Conservation (phyloP, 352 stramenopile genomes). For the Phytophthora nicotianae region DNA sequence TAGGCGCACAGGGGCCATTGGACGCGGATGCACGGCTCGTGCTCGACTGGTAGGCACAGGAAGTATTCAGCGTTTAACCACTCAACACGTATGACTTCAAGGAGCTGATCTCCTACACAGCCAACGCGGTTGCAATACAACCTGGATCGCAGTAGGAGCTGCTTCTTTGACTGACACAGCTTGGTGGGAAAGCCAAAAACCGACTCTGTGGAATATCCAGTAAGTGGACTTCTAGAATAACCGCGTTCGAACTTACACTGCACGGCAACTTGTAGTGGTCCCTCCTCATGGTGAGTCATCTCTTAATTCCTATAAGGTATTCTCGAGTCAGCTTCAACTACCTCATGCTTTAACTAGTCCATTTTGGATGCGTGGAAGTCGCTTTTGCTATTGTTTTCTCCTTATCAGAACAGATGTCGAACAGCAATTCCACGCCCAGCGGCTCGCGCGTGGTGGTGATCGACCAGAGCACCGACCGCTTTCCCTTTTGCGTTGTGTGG, state of each 20-base stretch:
- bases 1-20: conserved; percentile 14
- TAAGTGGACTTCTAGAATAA: no score
- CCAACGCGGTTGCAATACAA: background rate
- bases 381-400: background rate
- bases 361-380: no score
- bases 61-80: background rate
- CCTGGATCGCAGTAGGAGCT: background rate
- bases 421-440: no score
- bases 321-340: no score
- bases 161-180: background rate
- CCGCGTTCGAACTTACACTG: background rate
- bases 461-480: conserved; percentile 46
- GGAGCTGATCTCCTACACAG: background rate
- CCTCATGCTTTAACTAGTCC: background rate
- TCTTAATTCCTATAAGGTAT: no score
- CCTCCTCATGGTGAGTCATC: no score
- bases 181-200: background rate
- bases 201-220: background rate
- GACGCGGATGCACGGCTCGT: conserved; percentile 22
- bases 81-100: conserved; percentile 13
- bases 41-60: conserved; percentile 24
- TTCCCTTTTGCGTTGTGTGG: conserved; percentile 93
- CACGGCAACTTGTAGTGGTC: no score
- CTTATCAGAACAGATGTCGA: background rate
- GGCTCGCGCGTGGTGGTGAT: conserved; percentile 14